phyloP scores from a whole-genome alignment of 768 basidiomycete species.

The Leccinum rimulosum region DNA sequence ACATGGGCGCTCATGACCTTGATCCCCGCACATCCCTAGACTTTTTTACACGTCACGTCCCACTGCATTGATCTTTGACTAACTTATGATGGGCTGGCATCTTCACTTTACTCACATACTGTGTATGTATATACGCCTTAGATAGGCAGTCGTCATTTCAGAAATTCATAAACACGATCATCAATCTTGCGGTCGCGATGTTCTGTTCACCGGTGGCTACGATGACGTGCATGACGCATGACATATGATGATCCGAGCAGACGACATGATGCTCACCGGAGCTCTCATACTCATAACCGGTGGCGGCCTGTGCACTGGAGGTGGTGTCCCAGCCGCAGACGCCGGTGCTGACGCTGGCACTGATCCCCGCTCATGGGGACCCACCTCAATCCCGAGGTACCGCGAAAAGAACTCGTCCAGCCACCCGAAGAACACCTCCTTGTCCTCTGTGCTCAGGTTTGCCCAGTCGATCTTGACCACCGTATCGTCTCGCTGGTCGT shows the following conservation, averaged over 20 bases:
- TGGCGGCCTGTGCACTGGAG: neutral
- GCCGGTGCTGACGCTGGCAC: neutral
- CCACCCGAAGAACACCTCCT: conserved; percentile 72
- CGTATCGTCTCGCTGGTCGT: conserved; percentile 2
- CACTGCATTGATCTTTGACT: conserved; percentile 9
- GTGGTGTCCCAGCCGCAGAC: neutral
- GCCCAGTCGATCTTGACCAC: conserved; percentile 57
- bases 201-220: conserved; percentile 24
- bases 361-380: conserved; percentile 6
- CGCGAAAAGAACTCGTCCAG: conserved; percentile 77
- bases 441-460: conserved; percentile 65
- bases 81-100: conserved; percentile 15
- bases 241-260: neutral
- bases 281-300: neutral
- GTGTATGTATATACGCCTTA: conserved; percentile 11
- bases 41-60: conserved; percentile 6
- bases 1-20: neutral
- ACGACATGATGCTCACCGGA: conserved; percentile 18
- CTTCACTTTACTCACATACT: conserved; percentile 13
- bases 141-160: conserved; percentile 1
- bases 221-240: neutral
- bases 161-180: neutral
- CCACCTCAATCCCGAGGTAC: conserved; percentile 31
- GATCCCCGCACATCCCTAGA: conserved; percentile 14
- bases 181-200: conserved; percentile 20